Evolutionary conservation across 768 basidiomycete species (phyloP), one percentile per base, ranked within the genome.

Genomic region (Suillus spraguei): DNA sequence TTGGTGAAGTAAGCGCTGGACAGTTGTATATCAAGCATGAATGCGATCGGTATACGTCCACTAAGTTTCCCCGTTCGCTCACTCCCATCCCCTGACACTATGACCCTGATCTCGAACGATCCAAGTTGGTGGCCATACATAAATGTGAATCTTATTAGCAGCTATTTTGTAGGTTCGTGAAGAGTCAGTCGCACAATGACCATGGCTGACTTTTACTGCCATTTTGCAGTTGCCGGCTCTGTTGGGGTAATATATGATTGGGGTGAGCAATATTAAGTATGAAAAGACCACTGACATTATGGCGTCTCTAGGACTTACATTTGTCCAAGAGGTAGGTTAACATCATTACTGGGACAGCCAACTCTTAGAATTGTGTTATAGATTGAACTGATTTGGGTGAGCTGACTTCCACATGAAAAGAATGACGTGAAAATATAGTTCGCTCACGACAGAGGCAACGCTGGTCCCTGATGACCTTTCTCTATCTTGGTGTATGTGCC

Each of bases 111-210:
- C 47, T 49, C 24, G 3, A 49, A 49, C 13, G 47, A 49, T 28
- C 47, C 24, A 13, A 16, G 1, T 28, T 28, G 47, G 47, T 49
- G 47, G 47, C 47, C 47, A 8, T 0, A 2, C 24, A 49, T 24
- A 13, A 28, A 28, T 28, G 13, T 6, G 14, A 16, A 0, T 8
- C 3, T 28, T 24, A 14, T 16, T 28, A 0, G 0, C 24, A 49
- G 47, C 14, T 49, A 49, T 49, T 49, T 49, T 8, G 6, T 3
- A 7, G 47, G 47, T 49, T 28, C 5, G 47, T 49, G 11, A 2
- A 49, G 5, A 49, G 14, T 8, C 13, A 49, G 22, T 13, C 3
- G 24, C 14, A 50, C 2, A 5, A 14, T 28, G 49, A 17, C 28
- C 8, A 17, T 16, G 16, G 32, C 32, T 52, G 10, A 32, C 20